A percentile compares a stretch with the other conserved stretches of the same genome.
Evolutionary conservation across 2,329 filamentous ascomycete species (phyloP).

Genomic region (Alternaria dauci): DNA sequence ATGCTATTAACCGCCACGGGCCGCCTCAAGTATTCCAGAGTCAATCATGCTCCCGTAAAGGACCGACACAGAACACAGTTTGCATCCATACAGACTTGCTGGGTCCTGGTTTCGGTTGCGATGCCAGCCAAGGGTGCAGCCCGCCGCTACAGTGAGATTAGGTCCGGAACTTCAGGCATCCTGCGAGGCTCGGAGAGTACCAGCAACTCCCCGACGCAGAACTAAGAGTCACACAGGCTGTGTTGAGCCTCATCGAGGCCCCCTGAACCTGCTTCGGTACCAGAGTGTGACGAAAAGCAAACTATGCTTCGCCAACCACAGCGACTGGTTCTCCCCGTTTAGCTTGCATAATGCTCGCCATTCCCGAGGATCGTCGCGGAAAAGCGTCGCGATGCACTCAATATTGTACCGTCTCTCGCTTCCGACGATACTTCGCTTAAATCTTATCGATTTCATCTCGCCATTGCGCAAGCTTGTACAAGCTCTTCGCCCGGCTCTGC

Average conservation of each 20-base stretch:
- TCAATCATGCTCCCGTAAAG: not conserved
- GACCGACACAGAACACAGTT: slow-evolving; percentile 4
- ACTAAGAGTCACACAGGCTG: slow-evolving; percentile 9
- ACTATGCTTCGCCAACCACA: not conserved
- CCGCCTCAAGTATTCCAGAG: slow-evolving; percentile 8
- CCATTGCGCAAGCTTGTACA: not conserved
- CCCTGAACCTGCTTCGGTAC: slow-evolving; percentile 10
- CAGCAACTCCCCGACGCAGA: slow-evolving; percentile 21
- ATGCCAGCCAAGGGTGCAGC: slow-evolving; percentile 12
- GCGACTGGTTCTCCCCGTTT: slow-evolving; percentile 5
- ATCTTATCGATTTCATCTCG: not conserved
- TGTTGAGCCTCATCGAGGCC: slow-evolving; percentile 24
- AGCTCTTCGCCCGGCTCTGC: not conserved
- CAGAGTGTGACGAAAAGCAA: slow-evolving; percentile 12
- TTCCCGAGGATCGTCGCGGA: slow-evolving; percentile 9
- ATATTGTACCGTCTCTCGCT: not conserved
- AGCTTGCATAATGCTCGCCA: slow-evolving; percentile 2
- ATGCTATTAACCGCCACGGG: slow-evolving; percentile 6
- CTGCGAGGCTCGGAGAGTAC: slow-evolving; percentile 21
- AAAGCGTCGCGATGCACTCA: slow-evolving; percentile 2
- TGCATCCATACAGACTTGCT: slow-evolving; percentile 3
- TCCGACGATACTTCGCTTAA: not conserved
- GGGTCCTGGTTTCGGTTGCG: slow-evolving; percentile 4
- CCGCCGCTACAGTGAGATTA: slow-evolving; percentile 12
- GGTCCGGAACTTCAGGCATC: slow-evolving; percentile 3